Base-by-base conservation (phyloP, 805 yeast species). In the Zygoascus tannicola region DNA sequence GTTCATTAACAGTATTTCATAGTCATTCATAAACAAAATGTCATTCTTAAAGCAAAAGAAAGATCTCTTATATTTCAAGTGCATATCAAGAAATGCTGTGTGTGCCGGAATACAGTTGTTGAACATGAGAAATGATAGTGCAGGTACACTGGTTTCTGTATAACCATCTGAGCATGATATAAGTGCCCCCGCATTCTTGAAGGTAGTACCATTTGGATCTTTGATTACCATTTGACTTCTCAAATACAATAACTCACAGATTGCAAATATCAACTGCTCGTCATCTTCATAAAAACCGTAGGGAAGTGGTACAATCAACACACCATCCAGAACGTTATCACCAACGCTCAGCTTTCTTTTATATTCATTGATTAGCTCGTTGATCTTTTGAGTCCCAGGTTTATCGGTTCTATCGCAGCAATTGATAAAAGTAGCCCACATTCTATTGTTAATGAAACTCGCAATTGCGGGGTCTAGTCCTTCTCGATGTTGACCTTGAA, bases 151-250 rank as follows among this genome's bases (percentile, higher is more conserved):
- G 41, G 88, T 81, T 57, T 87, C 96, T 0, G 96, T 85, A 61
- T 88, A 90, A 0, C 97, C 97, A 63, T 90, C 96, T 1, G 84
- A 75, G 56, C 95, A 86, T 57, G 78, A 81, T 7, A 88, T 66
- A 47, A 88, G 68, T 0, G 78, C 65, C 2, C 59, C 56, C 1
- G 55, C 55, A 12, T 48, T 47, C 38, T 40, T 26, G 30, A 26
- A 26, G 12, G 12, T 12, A 12, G 7, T 26, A 12, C 30, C 30
- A 26, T 12, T 7, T 8, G 30, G 10, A 35, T 53, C 53, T 12
- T 43, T 32, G 37, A 46, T 61, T 2, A 50, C 49, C 16, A 56
- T 49, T 37, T 46, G 38, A 1, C 60, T 47, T 10, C 64, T 57
- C 39, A 69, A 62, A 47, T 78, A 78, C 15, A 87, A 64, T 33